Evolutionary conservation across 176 grass and related monocot genomes (phyloP), one percentile per base, ranked within the genome.

Genomic region (Triticum monococcum): DNA sequence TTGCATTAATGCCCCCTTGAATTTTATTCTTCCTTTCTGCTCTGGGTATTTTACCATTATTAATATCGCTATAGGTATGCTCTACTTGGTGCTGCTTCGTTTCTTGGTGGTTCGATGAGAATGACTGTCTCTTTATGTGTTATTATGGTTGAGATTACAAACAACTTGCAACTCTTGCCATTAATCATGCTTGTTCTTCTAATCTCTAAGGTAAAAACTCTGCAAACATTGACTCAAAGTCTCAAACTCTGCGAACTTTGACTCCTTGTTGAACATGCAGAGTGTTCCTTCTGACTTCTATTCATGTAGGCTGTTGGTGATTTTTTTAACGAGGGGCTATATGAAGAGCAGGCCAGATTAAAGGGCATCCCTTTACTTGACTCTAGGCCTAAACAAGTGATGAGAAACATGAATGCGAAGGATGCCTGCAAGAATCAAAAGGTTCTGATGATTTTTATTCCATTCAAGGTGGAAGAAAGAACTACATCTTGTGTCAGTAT

Each of bases 71-170:
- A 30, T 70, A 98, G 97, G 92, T 98, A 98, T 91, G 97, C 97
- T 73, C 82, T 98, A 75, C 97, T 98, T 85, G 97, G 97, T 65
- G 97, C 97, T 81, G 97, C 97, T 72, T 96, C 97, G 40, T 98
- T 98, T 90, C 97, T 98, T 70, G 97, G 97, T 80, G 97, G 97
- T 81, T 98, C 97, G 40, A 98, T 98, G 97, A 85, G 97, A 95
- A 98, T 98, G 97, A 98, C 94, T 38, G 97, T 98, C 79, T 96
- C 97, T 86, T 90, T 98, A 83, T 98, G 97, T 89, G 97, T 98
- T 65, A 98, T 98, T 78, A 98, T 98, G 97, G 97, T 98, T 84
- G 97, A 98, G 88, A 98, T 98, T 64, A 98, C 97, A 64, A 98
- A 98, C 72, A 98, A 98, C 67, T 94, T 98, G 90, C 85, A 98